Percentiles rank a stretch among this genome's conserved stretches.
Evolutionary conservation across 805 yeast genomes (phyloP).

Genomic region (Candida peoriensis): DNA sequence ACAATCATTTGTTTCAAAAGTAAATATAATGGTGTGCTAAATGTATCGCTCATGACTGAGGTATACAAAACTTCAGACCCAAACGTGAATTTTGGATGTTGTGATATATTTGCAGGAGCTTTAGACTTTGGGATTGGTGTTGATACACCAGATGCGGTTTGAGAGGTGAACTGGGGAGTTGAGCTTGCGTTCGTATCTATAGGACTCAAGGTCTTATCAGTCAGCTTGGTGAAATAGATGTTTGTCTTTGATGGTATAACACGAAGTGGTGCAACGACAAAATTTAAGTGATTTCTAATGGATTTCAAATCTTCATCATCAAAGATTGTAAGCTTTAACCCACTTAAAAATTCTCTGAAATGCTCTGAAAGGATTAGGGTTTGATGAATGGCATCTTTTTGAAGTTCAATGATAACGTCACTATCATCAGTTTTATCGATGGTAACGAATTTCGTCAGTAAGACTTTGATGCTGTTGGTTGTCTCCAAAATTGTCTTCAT

Average conservation of each 20-base stretch:
- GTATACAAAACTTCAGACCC: constrained; percentile 20
- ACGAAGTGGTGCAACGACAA: constrained; percentile 33
- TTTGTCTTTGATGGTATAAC: constrained; percentile 30
- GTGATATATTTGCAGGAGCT: not conserved
- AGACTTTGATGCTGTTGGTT: constrained; percentile 18
- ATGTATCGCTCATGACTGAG: constrained; percentile 28
- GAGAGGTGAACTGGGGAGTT: constrained; percentile 3
- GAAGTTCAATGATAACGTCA: constrained; percentile 18
- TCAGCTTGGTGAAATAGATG: constrained; percentile 8
- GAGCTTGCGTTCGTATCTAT: constrained; percentile 1
- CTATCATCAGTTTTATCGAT: constrained; percentile 10
- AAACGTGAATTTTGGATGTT: constrained; percentile 4
- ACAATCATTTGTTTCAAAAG: constrained; percentile 29
- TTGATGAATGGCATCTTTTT: constrained; percentile 27
- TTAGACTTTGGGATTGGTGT: constrained; percentile 31
- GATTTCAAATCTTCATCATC: constrained; percentile 27
- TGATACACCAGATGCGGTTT: constrained; percentile 20
- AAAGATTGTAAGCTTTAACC: constrained; percentile 32
- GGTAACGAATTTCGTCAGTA: constrained; percentile 16
- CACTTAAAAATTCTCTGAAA: constrained; percentile 40
- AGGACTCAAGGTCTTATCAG: not conserved
- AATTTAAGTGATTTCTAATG: constrained; percentile 40
- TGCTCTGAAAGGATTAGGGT: constrained; percentile 33
- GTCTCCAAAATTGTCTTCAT: constrained; percentile 24
- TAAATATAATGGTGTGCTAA: constrained; percentile 25